A percentile compares a stretch with the other conserved stretches of the same genome.
phyloP scores from a whole-genome alignment of 1,284 basidiomycete species.

The Rhodotorula mucilaginosa region DNA sequence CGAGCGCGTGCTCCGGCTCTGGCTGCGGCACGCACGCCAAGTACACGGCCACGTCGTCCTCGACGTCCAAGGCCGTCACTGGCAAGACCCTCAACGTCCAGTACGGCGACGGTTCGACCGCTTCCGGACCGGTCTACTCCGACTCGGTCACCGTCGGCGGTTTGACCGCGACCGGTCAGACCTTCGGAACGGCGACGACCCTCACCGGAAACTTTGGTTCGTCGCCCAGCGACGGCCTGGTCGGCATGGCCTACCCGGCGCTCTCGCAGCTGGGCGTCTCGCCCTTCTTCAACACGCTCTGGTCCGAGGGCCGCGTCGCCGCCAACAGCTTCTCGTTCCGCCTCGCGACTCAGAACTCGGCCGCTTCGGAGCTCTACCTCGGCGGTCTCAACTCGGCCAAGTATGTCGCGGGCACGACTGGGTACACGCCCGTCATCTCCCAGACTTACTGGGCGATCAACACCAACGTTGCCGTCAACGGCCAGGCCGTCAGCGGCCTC shows the following conservation, averaged over 20 bases:
- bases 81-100: slow-evolving; percentile 52
- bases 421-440: slow-evolving; percentile 49
- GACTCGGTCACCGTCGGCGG: slow-evolving; percentile 55
- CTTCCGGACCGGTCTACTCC: slow-evolving; percentile 56
- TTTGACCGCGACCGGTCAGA: slow-evolving; percentile 46
- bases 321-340: slow-evolving; percentile 59
- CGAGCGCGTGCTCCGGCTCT: slow-evolving; percentile 35
- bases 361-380: slow-evolving; percentile 59
- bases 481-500: slow-evolving; percentile 40
- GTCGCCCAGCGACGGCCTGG: slow-evolving; percentile 46
- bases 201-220: slow-evolving; percentile 41
- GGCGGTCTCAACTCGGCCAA: slow-evolving; percentile 56
- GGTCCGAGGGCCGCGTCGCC: slow-evolving; percentile 48
- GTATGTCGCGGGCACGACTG: slow-evolving; percentile 51
- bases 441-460: slow-evolving; percentile 48
- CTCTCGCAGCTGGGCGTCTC: slow-evolving; percentile 38
- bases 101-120: slow-evolving; percentile 60
- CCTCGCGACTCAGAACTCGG: slow-evolving; percentile 46
- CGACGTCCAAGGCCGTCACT: slow-evolving; percentile 33
- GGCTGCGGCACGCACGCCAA: slow-evolving; percentile 42
- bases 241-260: slow-evolving; percentile 48
- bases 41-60: slow-evolving; percentile 42
- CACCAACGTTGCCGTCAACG: slow-evolving; percentile 27
- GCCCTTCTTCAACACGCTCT: slow-evolving; percentile 44
- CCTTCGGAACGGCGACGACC: slow-evolving; percentile 48